These are phyloP conservation scores for Cupressus sempervirens DNA, from an alignment of 75 land plant species.

Conservation along the genomic window DNA sequence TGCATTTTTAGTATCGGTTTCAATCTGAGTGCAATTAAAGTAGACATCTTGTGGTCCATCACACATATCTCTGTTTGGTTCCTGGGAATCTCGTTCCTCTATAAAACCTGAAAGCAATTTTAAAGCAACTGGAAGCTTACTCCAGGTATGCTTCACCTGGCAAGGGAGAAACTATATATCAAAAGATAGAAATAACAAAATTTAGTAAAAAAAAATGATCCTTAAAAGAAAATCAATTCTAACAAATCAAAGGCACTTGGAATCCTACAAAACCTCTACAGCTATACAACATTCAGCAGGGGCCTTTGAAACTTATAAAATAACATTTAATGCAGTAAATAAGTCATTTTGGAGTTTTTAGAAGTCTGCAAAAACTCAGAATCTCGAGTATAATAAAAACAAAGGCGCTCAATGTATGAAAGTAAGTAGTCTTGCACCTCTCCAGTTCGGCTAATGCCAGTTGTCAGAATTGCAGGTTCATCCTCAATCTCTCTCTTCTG, in stretches of 20 bases:
- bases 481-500: slow-evolving; percentile 20
- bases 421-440: slow-evolving; percentile 3
- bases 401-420: neutral
- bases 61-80: slow-evolving; percentile 2
- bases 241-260: neutral
- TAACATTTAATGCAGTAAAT: neutral
- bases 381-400: neutral
- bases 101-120: slow-evolving; percentile 76
- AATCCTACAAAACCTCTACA: neutral
- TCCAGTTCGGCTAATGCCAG: neutral
- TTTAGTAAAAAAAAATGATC: neutral
- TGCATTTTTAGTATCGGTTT: slow-evolving; percentile 23
- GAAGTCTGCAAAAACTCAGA: neutral
- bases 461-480: neutral
- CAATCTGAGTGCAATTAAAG: slow-evolving; percentile 28
- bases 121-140: slow-evolving; percentile 55
- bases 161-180: slow-evolving; percentile 15
- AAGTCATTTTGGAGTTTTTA: neutral
- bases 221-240: neutral
- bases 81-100: slow-evolving; percentile 49
- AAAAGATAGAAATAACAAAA: neutral
- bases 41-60: slow-evolving; percentile 22
- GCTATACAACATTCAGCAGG: neutral
- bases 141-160: slow-evolving; percentile 28
- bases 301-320: neutral